These are phyloP conservation scores for Gigaspora rosea DNA, from an alignment of 192 early-diverging fungal species.

Conservation along the genomic window DNA sequence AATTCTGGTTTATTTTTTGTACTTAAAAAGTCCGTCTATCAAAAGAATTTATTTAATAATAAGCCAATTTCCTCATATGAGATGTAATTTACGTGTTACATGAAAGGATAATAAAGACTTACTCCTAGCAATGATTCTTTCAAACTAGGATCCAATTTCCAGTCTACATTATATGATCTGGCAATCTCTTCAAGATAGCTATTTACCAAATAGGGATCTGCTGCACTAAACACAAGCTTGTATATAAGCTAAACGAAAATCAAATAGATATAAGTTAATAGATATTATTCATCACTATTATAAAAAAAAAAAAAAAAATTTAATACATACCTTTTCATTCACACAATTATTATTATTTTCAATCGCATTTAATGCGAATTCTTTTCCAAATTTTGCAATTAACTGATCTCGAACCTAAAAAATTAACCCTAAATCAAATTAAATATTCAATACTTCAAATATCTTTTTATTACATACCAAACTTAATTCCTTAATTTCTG, in stretches of 20 bases:
- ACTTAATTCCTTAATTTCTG: conserved; percentile 82
- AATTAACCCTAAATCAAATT: not conserved
- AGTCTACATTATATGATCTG: conserved; percentile 72
- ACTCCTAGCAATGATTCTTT: conserved; percentile 43
- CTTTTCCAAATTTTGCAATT: conserved; percentile 80
- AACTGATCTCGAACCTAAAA: conserved; percentile 75
- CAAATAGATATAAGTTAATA: not conserved
- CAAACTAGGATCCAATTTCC: conserved; percentile 55
- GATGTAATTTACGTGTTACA: not conserved
- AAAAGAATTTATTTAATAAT: not conserved
- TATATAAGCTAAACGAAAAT: conserved; percentile 64
- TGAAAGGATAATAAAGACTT: conserved; percentile 18
- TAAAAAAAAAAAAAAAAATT: not conserved
- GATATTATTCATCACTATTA: not conserved
- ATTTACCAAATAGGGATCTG: conserved; percentile 76
- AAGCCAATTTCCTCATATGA: not conserved
- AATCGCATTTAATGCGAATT: conserved; percentile 71
- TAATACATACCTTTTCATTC: conserved; percentile 62
- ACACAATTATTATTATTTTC: conserved; percentile 76
- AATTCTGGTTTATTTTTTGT: not conserved
- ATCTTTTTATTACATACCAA: conserved; percentile 37
- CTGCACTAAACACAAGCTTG: conserved; percentile 80
- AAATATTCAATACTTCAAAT: not conserved
- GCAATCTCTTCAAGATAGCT: conserved; percentile 92
- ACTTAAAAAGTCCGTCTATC: not conserved